Evolutionary conservation across 2,329 filamentous ascomycete genomes (phyloP).

Genomic region (Dendryphion nanum): DNA sequence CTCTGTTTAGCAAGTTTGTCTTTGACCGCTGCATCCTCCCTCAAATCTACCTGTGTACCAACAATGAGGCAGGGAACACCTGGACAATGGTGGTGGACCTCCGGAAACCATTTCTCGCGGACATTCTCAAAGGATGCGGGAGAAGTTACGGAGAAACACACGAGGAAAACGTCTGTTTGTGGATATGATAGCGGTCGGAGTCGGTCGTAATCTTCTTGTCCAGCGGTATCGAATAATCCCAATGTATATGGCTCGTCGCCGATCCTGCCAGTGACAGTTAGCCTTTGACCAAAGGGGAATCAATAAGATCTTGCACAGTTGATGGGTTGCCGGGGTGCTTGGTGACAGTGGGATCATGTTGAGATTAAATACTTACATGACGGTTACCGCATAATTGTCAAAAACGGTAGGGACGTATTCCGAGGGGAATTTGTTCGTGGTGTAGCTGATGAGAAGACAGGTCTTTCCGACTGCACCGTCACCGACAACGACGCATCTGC

Average conservation of each 20-base stretch:
- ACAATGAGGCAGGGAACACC: slow-evolving; percentile 97
- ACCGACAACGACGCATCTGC: slow-evolving; percentile 95
- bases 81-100: slow-evolving; percentile 97
- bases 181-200: slow-evolving; percentile 95
- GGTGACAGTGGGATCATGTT: no score
- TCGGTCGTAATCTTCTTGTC: slow-evolving; percentile 99
- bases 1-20: slow-evolving; percentile 95
- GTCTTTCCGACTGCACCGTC: slow-evolving; percentile 99
- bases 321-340: no score
- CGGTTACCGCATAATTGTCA: slow-evolving; percentile 99
- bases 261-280: slow-evolving; percentile 65
- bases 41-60: slow-evolving; percentile 93
- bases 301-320: no score
- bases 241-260: slow-evolving; percentile 98
- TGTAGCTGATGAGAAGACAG: slow-evolving; percentile 98
- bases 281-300: slow-evolving; percentile 6
- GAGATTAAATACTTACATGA: slow-evolving; percentile 80
- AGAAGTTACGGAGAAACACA: slow-evolving; percentile 97
- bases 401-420: slow-evolving; percentile 99
- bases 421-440: slow-evolving; percentile 98
- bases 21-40: slow-evolving; percentile 80
- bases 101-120: slow-evolving; percentile 97
- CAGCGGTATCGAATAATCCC: slow-evolving; percentile 95
- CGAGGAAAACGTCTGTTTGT: slow-evolving; percentile 97
- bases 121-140: slow-evolving; percentile 99